Percentiles rank a stretch among this genome's conserved stretches.
phyloP scores from a whole-genome alignment of 2,329 filamentous ascomycete genomes.

The Ophiosphaerella korrae region DNA sequence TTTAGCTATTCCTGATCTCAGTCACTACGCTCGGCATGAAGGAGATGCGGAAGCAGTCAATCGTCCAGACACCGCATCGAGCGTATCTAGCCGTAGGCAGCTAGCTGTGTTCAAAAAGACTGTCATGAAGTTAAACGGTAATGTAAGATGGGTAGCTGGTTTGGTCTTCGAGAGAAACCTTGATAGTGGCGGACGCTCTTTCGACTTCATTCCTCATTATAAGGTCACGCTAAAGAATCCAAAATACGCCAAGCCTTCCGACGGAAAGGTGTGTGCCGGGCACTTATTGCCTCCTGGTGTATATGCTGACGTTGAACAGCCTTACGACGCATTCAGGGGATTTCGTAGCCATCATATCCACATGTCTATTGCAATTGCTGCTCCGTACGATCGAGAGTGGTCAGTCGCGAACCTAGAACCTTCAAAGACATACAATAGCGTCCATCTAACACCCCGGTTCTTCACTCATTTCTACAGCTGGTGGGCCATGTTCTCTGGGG shows the following conservation, averaged over 20 bases:
- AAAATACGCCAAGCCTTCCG: constrained; percentile 65
- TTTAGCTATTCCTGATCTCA: constrained; percentile 91
- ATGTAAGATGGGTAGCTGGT: constrained; percentile 89
- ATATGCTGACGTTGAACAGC: constrained; percentile 40
- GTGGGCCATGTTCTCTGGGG: constrained; percentile 96
- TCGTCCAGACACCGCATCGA: constrained; percentile 61
- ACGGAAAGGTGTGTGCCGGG: constrained; percentile 49
- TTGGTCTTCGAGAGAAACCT: constrained; percentile 90
- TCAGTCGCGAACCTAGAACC: constrained; percentile 72
- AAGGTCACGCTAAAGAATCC: constrained; percentile 86
- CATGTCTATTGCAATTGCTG: constrained; percentile 87
- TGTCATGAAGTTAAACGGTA: constrained; percentile 96
- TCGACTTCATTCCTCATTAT: constrained; percentile 91
- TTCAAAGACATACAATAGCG: constrained; percentile 92
- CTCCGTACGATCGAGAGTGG: constrained; percentile 88
- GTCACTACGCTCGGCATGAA: constrained; percentile 78
- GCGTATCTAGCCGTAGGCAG: constrained; percentile 69
- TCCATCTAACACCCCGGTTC: constrained; percentile 92
- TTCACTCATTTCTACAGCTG: constrained; percentile 98
- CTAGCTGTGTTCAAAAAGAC: constrained; percentile 96
- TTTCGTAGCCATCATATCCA: constrained; percentile 98
- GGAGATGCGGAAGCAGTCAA: constrained; percentile 55
- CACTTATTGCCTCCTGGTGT: background rate
- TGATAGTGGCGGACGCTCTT: constrained; percentile 73
- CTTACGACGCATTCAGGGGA: constrained; percentile 92